Evolutionary conservation across 768 basidiomycete species (phyloP).

Genomic region (Rhodocollybia butyracea): DNA sequence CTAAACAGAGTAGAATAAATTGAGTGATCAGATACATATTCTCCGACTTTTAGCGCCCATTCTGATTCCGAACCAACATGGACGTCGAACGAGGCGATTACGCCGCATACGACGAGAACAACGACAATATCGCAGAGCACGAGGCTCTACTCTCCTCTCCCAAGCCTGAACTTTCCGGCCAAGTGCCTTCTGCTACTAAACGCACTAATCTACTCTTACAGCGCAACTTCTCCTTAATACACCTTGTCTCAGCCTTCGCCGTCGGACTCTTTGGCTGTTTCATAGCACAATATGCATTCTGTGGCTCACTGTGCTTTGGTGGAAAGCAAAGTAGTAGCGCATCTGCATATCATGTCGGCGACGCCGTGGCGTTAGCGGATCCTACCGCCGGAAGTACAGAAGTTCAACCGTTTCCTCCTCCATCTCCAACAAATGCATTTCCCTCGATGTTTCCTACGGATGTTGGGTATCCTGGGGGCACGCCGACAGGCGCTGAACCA

Average conservation of each 20-base stretch:
- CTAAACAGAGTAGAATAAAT: neutral
- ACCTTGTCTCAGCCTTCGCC: constrained; percentile 48
- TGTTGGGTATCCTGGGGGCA: constrained; percentile 75
- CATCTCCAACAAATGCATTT: constrained; percentile 67
- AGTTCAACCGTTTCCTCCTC: constrained; percentile 67
- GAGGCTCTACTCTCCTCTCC: constrained; percentile 33
- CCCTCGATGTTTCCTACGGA: constrained; percentile 74
- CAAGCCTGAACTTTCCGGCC: constrained; percentile 2
- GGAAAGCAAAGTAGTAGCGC: neutral
- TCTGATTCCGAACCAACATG: neutral
- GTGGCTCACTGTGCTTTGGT: constrained; percentile 37
- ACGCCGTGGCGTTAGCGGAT: constrained; percentile 39
- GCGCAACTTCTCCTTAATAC: constrained; percentile 29
- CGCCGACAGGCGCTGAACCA: constrained; percentile 78
- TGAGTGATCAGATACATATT: neutral
- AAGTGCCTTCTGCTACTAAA: neutral
- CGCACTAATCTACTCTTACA: constrained; percentile 11
- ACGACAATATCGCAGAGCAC: constrained; percentile 22
- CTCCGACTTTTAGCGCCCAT: neutral
- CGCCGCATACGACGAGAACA: constrained; percentile 13
- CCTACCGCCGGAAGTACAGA: constrained; percentile 73
- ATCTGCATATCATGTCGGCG: constrained; percentile 17
- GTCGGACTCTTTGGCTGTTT: constrained; percentile 52
- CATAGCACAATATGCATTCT: constrained; percentile 45
- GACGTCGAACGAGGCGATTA: constrained; percentile 7